A percentile compares a stretch with the other conserved stretches of the same genome.
phyloP scores from a whole-genome alignment of 768 basidiomycete genomes.

The Boletus pseudo-olivaceus region DNA sequence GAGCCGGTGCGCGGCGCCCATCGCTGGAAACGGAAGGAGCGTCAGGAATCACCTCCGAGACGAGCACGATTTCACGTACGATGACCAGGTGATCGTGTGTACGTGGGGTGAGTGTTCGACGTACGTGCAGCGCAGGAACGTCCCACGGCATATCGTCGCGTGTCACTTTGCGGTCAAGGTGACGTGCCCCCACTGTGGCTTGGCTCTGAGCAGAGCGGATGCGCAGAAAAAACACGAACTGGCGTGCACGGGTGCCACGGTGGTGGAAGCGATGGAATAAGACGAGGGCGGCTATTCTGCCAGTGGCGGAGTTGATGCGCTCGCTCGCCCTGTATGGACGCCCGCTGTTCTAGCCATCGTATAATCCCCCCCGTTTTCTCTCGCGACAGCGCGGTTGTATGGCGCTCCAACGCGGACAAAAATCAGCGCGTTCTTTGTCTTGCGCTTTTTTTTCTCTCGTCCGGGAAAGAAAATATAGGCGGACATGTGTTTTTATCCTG shows the following conservation, averaged over 20 bases:
- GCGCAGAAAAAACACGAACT: slow-evolving; percentile 22
- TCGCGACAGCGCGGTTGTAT: background rate
- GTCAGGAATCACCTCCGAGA: slow-evolving; percentile 21
- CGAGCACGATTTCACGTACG: slow-evolving; percentile 18
- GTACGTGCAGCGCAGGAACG: slow-evolving; percentile 23
- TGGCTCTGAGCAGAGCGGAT: slow-evolving; percentile 21
- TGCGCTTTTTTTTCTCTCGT: no score
- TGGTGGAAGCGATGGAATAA: background rate
- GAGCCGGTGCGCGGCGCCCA: slow-evolving; percentile 7
- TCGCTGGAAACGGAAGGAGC: slow-evolving; percentile 18
- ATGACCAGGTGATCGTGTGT: slow-evolving; percentile 12
- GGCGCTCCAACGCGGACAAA: no score
- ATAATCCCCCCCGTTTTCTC: background rate
- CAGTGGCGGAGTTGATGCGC: slow-evolving; percentile 15
- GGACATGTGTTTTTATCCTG: no score
- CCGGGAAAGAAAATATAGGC: no score
- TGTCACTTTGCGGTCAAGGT: slow-evolving; percentile 25
- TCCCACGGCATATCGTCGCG: slow-evolving; percentile 25
- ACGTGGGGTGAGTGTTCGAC: slow-evolving; percentile 16
- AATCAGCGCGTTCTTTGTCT: no score
- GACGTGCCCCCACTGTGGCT: slow-evolving; percentile 11
- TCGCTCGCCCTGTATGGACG: background rate
- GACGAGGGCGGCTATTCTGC: background rate
- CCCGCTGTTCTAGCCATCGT: background rate
- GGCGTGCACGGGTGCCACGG: slow-evolving; percentile 8